Base-by-base conservation (phyloP, 106 monocot species). In the Alisma plantagoaquatica region DNA sequence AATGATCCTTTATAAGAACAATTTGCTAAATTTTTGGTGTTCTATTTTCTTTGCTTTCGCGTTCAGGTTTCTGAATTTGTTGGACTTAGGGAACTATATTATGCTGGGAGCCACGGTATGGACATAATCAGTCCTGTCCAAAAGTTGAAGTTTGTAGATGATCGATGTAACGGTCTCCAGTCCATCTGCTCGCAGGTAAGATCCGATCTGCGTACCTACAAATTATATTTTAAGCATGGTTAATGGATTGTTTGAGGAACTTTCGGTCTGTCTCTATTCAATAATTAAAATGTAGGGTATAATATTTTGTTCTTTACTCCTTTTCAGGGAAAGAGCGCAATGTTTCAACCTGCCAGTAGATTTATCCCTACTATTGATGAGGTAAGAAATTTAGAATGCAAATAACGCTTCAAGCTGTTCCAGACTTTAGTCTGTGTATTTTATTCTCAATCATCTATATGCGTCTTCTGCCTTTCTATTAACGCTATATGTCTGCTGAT, bases 71-170 rank as follows among this genome's bases (percentile, higher is more conserved):
- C 31, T 62, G 81, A 76, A 27, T 92, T 92, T 31, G 68, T 92
- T 33, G 75, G 77, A 68, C 68, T 92, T 60, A 57, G 50, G 27
- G 85, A 92, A 55, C 65, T 85, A 0, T 73, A 85, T 68, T 92
- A 92, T 68, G 91, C 91, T 66, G 91, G 91, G 59, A 85, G 91
- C 59, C 91, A 92, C 69, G 91, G 91, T 45, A 92, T 92, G 91
- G 91, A 92, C 68, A 92, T 92, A 64, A 68, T 92, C 60, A 73
- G 81, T 52, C 91, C 91, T 41, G 75, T 85, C 5, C 75, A 69
- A 52, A 49, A 67, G 22, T 60, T 64, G 23, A 53, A 38, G 9
- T 20, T 61, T 11, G 35, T 31, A 38, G 21, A 57, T 52, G 41
- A 43, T 58, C 77, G 75, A 73, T 62, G 73, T 17, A 78, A 78